Conservation (phyloP, 2,329 filamentous ascomycete genomes). For the Thelonectria olida region DNA sequence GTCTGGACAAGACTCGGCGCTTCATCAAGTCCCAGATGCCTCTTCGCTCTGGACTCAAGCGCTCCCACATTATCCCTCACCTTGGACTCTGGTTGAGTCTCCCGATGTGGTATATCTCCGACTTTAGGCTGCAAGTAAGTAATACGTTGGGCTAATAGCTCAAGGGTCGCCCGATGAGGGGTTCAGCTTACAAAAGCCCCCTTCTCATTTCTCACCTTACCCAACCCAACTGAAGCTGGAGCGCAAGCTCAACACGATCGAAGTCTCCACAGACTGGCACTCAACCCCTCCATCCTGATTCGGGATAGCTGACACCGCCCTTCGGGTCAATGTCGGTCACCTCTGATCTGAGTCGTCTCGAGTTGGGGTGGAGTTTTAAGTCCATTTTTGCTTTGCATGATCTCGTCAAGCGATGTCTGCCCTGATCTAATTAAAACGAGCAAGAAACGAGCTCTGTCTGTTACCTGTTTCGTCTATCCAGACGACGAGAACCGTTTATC, state of each 20-base stretch:
- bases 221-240: neutral
- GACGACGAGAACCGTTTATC: neutral
- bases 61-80: constrained; percentile 21
- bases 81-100: constrained; percentile 4
- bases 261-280: neutral
- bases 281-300: constrained; percentile 23
- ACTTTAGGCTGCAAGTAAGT: constrained; percentile 5
- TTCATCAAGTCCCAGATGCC: neutral
- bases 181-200: neutral
- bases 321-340: constrained; percentile 22
- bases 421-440: too few species aligned
- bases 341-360: neutral
- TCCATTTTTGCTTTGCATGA: neutral
- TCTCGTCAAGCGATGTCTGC: constrained; percentile 6
- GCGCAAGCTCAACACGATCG: constrained; percentile 16
- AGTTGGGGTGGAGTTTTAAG: neutral
- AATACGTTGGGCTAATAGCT: constrained; percentile 20
- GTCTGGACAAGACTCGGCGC: constrained; percentile 20
- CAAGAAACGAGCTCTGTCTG: neutral
- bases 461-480: neutral
- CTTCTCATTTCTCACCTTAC: neutral
- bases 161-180: constrained; percentile 8
- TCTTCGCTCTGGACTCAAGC: constrained; percentile 1
- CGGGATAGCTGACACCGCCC: constrained; percentile 15
- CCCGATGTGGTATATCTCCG: constrained; percentile 18